Percentiles rank a stretch among this genome's conserved stretches.
Conservation (phyloP, 2,329 filamentous ascomycete species). For the Phaeosphaeria sp. region DNA sequence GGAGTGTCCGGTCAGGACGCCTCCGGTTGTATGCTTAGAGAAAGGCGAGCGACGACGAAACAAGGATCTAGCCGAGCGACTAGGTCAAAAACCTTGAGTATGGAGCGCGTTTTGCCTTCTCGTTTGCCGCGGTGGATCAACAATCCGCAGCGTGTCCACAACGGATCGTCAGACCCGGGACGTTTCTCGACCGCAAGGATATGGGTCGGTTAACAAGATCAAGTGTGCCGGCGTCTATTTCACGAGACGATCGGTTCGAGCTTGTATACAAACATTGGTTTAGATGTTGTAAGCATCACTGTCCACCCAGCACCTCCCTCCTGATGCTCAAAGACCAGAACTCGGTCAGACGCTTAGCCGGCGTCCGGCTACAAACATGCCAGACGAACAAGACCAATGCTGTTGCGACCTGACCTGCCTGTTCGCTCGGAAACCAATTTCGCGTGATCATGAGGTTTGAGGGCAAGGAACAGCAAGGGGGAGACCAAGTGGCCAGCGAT, state of each 20-base stretch:
- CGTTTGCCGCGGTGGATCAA: background rate
- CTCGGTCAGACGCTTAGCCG: background rate
- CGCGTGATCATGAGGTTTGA: background rate
- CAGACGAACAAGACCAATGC: background rate
- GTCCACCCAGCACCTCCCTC: background rate
- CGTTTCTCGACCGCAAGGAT: background rate
- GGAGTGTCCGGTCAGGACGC: background rate
- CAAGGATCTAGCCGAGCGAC: background rate
- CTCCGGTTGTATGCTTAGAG: background rate
- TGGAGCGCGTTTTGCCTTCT: constrained; percentile 3
- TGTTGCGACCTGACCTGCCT: background rate
- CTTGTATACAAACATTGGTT: background rate
- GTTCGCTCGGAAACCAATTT: background rate
- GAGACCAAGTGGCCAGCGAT: background rate
- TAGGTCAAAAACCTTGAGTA: background rate
- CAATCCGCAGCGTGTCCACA: background rate
- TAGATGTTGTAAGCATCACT: background rate
- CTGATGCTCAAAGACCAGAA: background rate
- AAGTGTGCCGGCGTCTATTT: background rate
- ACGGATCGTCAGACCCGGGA: background rate
- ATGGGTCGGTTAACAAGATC: background rate
- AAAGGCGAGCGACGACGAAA: background rate
- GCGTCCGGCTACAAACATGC: background rate
- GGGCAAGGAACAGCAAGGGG: background rate
- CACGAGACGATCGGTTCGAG: background rate